A percentile compares a stretch with the other conserved stretches of the same genome.
These are phyloP conservation scores for Phytophthora quininea DNA, from an alignment of 352 stramenopile genomes.

Conservation along the genomic window DNA sequence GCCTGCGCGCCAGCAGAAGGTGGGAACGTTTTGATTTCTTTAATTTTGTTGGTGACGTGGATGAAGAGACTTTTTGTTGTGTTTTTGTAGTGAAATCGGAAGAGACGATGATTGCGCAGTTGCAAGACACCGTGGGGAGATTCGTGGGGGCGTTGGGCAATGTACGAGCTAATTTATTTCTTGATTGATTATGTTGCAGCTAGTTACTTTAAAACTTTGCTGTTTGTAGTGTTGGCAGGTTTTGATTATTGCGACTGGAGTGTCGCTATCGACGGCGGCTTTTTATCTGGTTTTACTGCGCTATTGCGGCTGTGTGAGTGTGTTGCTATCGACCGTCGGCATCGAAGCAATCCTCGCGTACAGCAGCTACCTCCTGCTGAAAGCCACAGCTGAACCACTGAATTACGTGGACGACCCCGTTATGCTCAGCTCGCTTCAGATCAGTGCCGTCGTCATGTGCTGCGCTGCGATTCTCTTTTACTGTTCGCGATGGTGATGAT, in stretches of 20 bases:
- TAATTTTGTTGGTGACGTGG: background rate
- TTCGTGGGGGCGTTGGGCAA: conserved; percentile 82
- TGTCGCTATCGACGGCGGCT: conserved; percentile 59
- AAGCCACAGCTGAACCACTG: conserved; percentile 51
- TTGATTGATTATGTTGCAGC: background rate
- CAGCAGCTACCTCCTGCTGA: conserved; percentile 63
- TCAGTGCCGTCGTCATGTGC: conserved; percentile 58
- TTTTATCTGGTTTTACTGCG: conserved; percentile 75
- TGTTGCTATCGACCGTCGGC: conserved; percentile 67
- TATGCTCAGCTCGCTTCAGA: conserved; percentile 74
- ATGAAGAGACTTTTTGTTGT: background rate
- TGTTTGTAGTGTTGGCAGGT: conserved; percentile 64
- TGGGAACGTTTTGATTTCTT: conserved; percentile 11
- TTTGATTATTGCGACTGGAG: conserved; percentile 61
- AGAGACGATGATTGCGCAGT: conserved; percentile 62
- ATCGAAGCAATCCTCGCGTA: conserved; percentile 72
- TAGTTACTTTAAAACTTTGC: conserved; percentile 8
- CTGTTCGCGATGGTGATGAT: conserved; percentile 70
- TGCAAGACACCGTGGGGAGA: conserved; percentile 73
- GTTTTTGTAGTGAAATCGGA: conserved; percentile 49
- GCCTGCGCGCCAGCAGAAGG: conserved; percentile 66
- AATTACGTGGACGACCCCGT: conserved; percentile 65
- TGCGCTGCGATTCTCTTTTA: conserved; percentile 67
- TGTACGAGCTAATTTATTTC: conserved; percentile 32
- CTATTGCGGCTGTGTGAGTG: conserved; percentile 75